These are phyloP conservation scores for Solanum chiquidenum DNA, from an alignment of 257 asterid species.

Conservation along the genomic window DNA sequence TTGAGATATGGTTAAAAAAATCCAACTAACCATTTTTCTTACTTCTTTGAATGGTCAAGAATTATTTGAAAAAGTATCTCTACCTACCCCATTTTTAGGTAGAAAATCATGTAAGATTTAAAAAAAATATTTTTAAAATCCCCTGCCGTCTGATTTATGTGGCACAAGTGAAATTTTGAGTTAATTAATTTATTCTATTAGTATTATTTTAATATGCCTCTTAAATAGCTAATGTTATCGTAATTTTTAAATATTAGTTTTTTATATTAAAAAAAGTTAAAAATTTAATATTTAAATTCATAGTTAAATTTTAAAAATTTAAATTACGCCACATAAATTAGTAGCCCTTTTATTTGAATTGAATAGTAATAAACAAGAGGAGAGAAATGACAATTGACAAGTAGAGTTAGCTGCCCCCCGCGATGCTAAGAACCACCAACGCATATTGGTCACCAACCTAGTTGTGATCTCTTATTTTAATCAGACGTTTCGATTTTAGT, in stretches of 20 bases:
- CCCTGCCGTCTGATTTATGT: fast-evolving
- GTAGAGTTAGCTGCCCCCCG: neutral
- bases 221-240: too few relatives aligned
- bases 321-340: too few relatives aligned
- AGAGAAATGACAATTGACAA: neutral
- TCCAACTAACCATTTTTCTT: neutral
- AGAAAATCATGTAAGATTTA: neutral
- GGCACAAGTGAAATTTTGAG: neutral
- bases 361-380: neutral
- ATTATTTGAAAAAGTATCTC: neutral
- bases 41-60: neutral
- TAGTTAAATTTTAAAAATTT: too few relatives aligned
- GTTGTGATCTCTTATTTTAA: neutral
- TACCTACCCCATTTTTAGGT: neutral
- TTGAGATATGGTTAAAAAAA: neutral
- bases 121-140: too few relatives aligned
- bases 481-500: too few relatives aligned
- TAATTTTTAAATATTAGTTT: too few relatives aligned
- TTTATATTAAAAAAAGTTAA: too few relatives aligned
- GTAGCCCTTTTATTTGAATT: neutral
- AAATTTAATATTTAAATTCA: too few relatives aligned
- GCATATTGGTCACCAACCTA: neutral
- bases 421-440: neutral
- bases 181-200: neutral
- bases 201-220: neutral